Conservation (phyloP, 2,329 filamentous ascomycete species). For the Westerdykella aurantiaca region DNA sequence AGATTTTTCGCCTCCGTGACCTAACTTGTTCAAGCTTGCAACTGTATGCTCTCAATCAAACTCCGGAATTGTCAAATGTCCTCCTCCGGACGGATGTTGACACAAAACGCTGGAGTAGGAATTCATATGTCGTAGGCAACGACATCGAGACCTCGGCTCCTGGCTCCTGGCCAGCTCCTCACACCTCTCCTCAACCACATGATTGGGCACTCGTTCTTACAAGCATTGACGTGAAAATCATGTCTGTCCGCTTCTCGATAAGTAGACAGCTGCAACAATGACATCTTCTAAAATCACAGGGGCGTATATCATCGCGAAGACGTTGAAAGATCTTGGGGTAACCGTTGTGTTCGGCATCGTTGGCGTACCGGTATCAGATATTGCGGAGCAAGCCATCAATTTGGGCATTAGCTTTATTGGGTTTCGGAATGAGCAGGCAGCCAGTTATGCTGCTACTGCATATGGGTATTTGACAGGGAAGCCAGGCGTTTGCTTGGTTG, state of each 20-base stretch:
- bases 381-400: slow-evolving; percentile 52
- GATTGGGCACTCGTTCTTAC: no score
- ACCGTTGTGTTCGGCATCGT: slow-evolving; percentile 50
- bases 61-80: no score
- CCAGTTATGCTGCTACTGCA: slow-evolving; percentile 53
- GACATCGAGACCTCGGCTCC: background rate
- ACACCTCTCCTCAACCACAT: background rate
- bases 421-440: slow-evolving; percentile 55
- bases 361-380: slow-evolving; percentile 52
- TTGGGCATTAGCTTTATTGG: slow-evolving; percentile 53
- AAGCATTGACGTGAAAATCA: no score
- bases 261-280: background rate
- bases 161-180: background rate
- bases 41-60: no score
- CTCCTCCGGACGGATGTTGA: no score
- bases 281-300: slow-evolving; percentile 10
- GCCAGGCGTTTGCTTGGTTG: slow-evolving; percentile 53
- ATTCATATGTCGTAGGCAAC: background rate
- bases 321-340: slow-evolving; percentile 45
- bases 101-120: background rate
- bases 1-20: no score
- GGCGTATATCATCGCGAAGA: slow-evolving; percentile 37
- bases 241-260: no score
- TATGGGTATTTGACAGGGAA: slow-evolving; percentile 54
- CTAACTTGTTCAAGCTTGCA: no score